These are phyloP conservation scores for Microstegium vimineum DNA, from an alignment of 176 grass and related monocot species.

Conservation along the genomic window DNA sequence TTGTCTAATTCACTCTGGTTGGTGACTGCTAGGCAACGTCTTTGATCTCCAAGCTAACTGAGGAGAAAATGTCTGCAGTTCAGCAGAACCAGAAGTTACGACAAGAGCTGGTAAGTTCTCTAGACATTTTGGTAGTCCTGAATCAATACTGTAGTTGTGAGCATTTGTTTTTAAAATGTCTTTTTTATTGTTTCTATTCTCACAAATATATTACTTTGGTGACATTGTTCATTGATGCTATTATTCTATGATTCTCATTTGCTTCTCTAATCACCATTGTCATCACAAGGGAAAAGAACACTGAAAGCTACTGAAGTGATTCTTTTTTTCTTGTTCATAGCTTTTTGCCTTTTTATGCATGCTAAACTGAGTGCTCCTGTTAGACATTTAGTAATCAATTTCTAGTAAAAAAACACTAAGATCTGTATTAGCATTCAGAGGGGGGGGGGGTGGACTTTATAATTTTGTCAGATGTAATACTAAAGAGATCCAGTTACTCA, in stretches of 20 bases:
- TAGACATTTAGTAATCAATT: neutral
- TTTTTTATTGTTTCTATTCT: neutral
- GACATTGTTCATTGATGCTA: neutral
- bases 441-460: neutral
- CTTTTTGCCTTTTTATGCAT: slow-evolving; percentile 2
- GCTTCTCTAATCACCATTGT: neutral
- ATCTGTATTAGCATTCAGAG: neutral
- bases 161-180: neutral
- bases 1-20: neutral
- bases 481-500: neutral
- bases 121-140: neutral
- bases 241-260: neutral
- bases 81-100: slow-evolving; percentile 91
- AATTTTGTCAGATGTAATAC: neutral
- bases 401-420: neutral
- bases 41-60: slow-evolving; percentile 68
- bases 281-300: neutral
- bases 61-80: slow-evolving; percentile 76
- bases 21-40: slow-evolving; percentile 41
- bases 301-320: neutral
- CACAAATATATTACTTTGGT: neutral
- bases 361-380: neutral
- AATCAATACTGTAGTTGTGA: neutral
- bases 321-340: neutral
- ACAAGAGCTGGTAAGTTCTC: slow-evolving; percentile 77